phyloP scores from a whole-genome alignment of 495 filamentous ascomycete species.

The Annulohypoxylon stygium region DNA sequence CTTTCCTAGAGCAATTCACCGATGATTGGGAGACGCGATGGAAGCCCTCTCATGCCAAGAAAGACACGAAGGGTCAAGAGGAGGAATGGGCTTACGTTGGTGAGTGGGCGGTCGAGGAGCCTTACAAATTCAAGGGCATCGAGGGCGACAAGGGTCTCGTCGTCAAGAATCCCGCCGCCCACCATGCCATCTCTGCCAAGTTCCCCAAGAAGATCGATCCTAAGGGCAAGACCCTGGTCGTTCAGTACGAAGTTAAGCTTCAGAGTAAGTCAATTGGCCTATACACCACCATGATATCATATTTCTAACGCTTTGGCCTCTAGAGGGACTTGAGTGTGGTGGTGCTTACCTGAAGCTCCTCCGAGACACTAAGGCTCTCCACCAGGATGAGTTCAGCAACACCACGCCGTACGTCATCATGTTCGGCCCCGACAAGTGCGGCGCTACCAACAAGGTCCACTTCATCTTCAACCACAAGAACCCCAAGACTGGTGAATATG shows the following conservation, averaged over 20 bases:
- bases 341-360: conserved; percentile 99
- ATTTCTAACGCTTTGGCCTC: conserved; percentile 39
- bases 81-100: conserved; percentile 99
- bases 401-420: conserved; percentile 98
- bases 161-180: conserved; percentile 94
- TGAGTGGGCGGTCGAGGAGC: conserved; percentile 97
- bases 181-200: conserved; percentile 99
- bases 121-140: conserved; percentile 90
- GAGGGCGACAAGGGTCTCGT: conserved; percentile 97
- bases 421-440: conserved; percentile 99
- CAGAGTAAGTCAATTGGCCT: conserved; percentile 76
- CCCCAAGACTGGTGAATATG: conserved; percentile 99
- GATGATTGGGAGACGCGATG: conserved; percentile 93
- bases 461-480: conserved; percentile 99
- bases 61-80: conserved; percentile 77
- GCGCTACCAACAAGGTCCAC: conserved; percentile 99
- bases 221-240: conserved; percentile 95
- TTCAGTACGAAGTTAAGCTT: conserved; percentile 99
- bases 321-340: conserved; percentile 96
- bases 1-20: conserved; percentile 98
- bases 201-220: conserved; percentile 97
- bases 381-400: conserved; percentile 98
- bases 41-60: conserved; percentile 96
- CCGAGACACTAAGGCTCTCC: conserved; percentile 95
- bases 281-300: conserved; percentile 34